Base-by-base conservation (phyloP, 2,329 filamentous ascomycete genomes). In the Alternaria sp. region DNA sequence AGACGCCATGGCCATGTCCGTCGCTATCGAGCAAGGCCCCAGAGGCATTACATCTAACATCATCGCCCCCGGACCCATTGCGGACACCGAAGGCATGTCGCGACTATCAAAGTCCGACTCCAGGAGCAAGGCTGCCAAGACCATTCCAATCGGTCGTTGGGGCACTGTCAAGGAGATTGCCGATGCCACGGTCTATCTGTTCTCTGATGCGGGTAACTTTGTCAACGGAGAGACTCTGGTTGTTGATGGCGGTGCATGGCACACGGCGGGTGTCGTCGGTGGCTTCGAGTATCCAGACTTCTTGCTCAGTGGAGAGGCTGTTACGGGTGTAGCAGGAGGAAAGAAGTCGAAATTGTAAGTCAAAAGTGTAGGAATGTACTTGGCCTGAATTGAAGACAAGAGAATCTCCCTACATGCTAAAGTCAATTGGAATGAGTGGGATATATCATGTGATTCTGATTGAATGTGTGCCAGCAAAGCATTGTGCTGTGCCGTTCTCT, bases 1-100 rank as follows among this genome's bases (percentile, higher is more conserved):
- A 11, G 94, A 99, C 79, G 89, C 93, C 1, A 86, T 99, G 73
- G 90, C 91, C 60, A 86, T 89, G 54, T 90, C 88, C 5, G 87
- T 96, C 0, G 89, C 93, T 2, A 87, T 99, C 54, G 95, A 99
- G 79, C 95, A 95, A 75, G 94, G 94, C 0, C 95, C 95, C 0
- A 86, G 87, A 43, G 95, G 95, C 14, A 81, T 98, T 32, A 94
- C 91, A 1, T 92, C 90, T 56, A 99, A 99, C 75, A 88, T 95
- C 56, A 91, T 99, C 67, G 88, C 93, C 0, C 95, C 94, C 0
- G 95, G 95, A 1, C 91, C 91, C 0, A 96, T 99, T 68, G 87
- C 83, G 1, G 90, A 87, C 26, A 98, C 95, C 0, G 95, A 98
- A 64, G 83, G 83, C 22, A 81, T 85, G 73, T 78, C 80, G 51